These are phyloP conservation scores for Fusarium lateritium DNA, from an alignment of 2,329 filamentous ascomycete genomes.

Conservation along the genomic window DNA sequence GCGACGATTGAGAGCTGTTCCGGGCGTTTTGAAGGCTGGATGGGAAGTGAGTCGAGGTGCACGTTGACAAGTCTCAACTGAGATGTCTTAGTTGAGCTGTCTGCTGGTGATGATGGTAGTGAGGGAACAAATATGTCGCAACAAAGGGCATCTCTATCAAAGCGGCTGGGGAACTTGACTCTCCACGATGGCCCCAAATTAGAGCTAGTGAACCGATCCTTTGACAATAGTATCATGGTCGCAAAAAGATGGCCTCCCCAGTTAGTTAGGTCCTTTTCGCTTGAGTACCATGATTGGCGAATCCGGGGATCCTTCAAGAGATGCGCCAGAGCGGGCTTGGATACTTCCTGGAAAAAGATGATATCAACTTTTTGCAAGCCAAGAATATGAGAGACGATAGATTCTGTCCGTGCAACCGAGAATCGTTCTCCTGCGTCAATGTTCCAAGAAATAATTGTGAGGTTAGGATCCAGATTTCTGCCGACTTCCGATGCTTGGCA, in stretches of 20 bases:
- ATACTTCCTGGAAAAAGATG: conserved; percentile 30
- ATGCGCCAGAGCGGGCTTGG: conserved; percentile 36
- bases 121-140: conserved; percentile 51
- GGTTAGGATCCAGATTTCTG: conserved; percentile 31
- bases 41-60: conserved; percentile 55
- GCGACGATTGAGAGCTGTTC: conserved; percentile 50
- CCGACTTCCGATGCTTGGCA: conserved; percentile 39
- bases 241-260: conserved; percentile 47
- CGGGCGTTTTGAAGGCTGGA: conserved; percentile 50
- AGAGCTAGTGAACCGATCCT: conserved; percentile 43
- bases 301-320: conserved; percentile 49
- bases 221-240: conserved; percentile 51
- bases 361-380: conserved; percentile 10
- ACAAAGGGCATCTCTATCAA: conserved; percentile 54
- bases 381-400: conserved; percentile 49
- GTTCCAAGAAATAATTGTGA: conserved; percentile 53
- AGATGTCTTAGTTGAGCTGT: conserved; percentile 1
- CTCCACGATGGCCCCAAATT: conserved; percentile 53
- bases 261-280: conserved; percentile 46
- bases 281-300: conserved; percentile 51
- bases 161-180: conserved; percentile 51
- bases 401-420: conserved; percentile 41
- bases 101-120: not conserved
- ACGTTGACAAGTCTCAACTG: conserved; percentile 56
- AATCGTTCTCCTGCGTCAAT: conserved; percentile 44